Evolutionary conservation across 1,284 basidiomycete species (phyloP).

Genomic region (Porodaedalea pini): DNA sequence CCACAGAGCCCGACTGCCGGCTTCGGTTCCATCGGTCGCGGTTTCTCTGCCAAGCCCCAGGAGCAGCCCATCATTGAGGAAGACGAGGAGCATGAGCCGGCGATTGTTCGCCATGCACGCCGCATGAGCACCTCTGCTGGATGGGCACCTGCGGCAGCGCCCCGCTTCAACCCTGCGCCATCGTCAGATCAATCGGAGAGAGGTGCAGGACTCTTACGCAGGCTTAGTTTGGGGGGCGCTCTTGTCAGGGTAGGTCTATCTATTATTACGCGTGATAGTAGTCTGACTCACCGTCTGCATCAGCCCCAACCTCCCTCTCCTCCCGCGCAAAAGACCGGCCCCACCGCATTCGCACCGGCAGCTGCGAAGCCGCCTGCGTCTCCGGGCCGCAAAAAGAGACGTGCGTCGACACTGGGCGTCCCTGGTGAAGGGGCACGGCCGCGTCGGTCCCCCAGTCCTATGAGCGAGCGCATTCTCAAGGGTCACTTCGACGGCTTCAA

Average conservation of each 20-base stretch:
- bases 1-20: conserved; percentile 47
- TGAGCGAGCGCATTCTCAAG: conserved; percentile 80
- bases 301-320: conserved; percentile 15
- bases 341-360: conserved; percentile 1
- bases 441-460: conserved; percentile 73
- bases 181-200: conserved; percentile 43
- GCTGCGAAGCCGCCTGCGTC: conserved; percentile 23
- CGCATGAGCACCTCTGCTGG: conserved; percentile 39
- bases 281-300: neutral
- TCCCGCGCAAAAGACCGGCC: neutral
- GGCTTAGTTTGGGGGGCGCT: conserved; percentile 63
- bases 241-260: conserved; percentile 50
- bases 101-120: conserved; percentile 28
- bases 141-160: conserved; percentile 43
- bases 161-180: conserved; percentile 40
- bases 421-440: conserved; percentile 37
- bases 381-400: conserved; percentile 42
- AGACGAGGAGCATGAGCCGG: conserved; percentile 27
- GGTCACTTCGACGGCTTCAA: conserved; percentile 76
- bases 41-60: conserved; percentile 9
- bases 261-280: neutral
- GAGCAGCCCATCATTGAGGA: conserved; percentile 35
- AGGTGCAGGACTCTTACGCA: conserved; percentile 61
- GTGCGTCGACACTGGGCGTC: conserved; percentile 55
- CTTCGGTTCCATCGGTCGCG: conserved; percentile 11